phyloP scores from a whole-genome alignment of 2,329 filamentous ascomycete species.

The Cercospora brassicicola region DNA sequence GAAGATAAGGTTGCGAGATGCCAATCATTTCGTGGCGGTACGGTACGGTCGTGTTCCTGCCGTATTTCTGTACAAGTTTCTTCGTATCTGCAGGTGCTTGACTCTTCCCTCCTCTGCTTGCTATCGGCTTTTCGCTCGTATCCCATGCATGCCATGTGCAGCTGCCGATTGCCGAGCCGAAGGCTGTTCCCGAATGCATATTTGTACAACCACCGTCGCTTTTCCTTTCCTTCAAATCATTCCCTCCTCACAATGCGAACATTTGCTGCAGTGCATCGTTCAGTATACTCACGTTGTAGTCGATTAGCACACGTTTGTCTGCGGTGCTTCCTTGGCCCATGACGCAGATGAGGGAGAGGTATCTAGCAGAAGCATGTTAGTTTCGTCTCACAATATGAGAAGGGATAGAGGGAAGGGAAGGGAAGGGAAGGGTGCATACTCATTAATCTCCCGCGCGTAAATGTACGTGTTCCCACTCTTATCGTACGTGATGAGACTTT shows the following conservation, averaged over 20 bases:
- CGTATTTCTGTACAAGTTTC: neutral
- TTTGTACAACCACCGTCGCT: neutral
- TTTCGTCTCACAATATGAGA: neutral
- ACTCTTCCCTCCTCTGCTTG: neutral
- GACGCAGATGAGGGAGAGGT: conserved; percentile 78
- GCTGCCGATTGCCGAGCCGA: neutral
- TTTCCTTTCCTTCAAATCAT: neutral
- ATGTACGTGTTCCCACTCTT: conserved; percentile 59
- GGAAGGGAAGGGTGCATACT: conserved; percentile 48
- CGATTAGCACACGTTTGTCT: conserved; percentile 79
- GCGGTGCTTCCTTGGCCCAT: conserved; percentile 81
- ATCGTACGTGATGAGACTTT: conserved; percentile 64
- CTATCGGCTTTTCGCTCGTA: neutral
- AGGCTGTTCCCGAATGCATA: neutral
- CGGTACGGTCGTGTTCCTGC: neutral
- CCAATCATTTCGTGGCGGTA: neutral
- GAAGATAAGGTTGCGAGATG: neutral
- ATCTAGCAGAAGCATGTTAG: conserved; percentile 48
- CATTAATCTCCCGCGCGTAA: conserved; percentile 67
- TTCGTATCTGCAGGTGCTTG: neutral
- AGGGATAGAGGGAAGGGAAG: neutral
- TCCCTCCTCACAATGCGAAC: conserved; percentile 50
- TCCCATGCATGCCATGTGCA: neutral
- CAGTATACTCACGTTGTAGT: conserved; percentile 82
- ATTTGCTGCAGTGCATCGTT: conserved; percentile 77